A percentile compares a stretch with the other conserved stretches of the same genome.
phyloP scores from a whole-genome alignment of 768 basidiomycete genomes.

The Mycena vulgaris region DNA sequence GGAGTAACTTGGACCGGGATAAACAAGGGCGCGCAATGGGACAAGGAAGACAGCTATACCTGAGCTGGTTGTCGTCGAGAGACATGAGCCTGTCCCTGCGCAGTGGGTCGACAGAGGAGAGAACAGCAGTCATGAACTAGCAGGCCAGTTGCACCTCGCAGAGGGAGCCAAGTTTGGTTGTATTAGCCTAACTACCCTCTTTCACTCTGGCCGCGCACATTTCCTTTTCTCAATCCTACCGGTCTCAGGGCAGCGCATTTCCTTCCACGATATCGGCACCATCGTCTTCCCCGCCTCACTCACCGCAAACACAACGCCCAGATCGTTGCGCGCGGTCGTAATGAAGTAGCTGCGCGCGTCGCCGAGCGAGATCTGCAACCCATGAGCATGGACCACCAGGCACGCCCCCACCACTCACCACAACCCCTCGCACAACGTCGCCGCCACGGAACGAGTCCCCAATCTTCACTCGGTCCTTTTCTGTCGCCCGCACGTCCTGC shows the following conservation, averaged over 20 bases:
- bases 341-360: constrained; percentile 94
- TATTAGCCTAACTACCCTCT: too few species aligned
- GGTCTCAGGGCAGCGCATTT: constrained; percentile 90
- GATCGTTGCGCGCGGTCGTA: constrained; percentile 90
- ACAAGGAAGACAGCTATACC: constrained; percentile 54
- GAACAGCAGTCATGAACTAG: constrained; percentile 72
- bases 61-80: constrained; percentile 76
- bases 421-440: constrained; percentile 89
- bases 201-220: constrained; percentile 86
- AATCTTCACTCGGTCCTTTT: constrained; percentile 92
- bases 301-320: constrained; percentile 93
- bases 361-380: constrained; percentile 85
- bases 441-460: constrained; percentile 94
- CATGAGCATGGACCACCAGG: background rate
- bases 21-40: constrained; percentile 34
- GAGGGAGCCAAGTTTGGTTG: constrained; percentile 10
- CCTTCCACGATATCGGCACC: constrained; percentile 91
- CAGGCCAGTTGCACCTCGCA: constrained; percentile 22
- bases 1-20: constrained; percentile 59
- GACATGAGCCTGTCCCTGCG: constrained; percentile 74
- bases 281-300: constrained; percentile 85
- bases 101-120: constrained; percentile 72
- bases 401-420: constrained; percentile 67
- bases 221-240: constrained; percentile 87
- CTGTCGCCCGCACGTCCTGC: constrained; percentile 92